A percentile compares a stretch with the other conserved stretches of the same genome.
Evolutionary conservation across 2,329 filamentous ascomycete genomes (phyloP).

Genomic region (Cryphonectria carpinicola): DNA sequence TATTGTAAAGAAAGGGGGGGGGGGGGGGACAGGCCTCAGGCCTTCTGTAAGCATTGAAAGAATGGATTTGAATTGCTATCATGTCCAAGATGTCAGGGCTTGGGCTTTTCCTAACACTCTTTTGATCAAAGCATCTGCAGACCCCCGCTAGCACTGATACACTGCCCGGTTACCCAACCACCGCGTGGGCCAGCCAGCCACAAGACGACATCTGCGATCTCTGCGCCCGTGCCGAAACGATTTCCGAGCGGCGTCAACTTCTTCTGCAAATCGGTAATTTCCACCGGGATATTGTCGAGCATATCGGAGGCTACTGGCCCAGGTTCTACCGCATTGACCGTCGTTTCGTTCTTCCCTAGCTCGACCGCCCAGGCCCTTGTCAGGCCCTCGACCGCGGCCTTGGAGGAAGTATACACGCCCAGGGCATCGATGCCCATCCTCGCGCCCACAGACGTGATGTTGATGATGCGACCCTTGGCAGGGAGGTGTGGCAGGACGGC

Average conservation of each 20-base stretch:
- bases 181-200: slow-evolving; percentile 56
- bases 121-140: slow-evolving; percentile 33
- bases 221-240: slow-evolving; percentile 54
- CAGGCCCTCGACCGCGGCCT: slow-evolving; percentile 63
- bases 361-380: slow-evolving; percentile 64
- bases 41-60: too few species aligned
- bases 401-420: slow-evolving; percentile 58
- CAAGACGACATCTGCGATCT: slow-evolving; percentile 60
- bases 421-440: slow-evolving; percentile 49
- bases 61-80: background rate
- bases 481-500: slow-evolving; percentile 56
- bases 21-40: too few species aligned
- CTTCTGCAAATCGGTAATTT: slow-evolving; percentile 54
- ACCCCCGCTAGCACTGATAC: slow-evolving; percentile 58
- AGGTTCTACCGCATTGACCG: slow-evolving; percentile 63
- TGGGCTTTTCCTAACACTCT: too few species aligned
- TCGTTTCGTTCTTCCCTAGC: slow-evolving; percentile 58
- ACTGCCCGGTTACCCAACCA: slow-evolving; percentile 58
- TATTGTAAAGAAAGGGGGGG: too few species aligned
- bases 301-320: slow-evolving; percentile 64
- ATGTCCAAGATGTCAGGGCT: too few species aligned
- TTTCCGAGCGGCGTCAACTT: slow-evolving; percentile 54
- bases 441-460: slow-evolving; percentile 59
- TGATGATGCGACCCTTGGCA: slow-evolving; percentile 56
- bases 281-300: slow-evolving; percentile 54